phyloP scores from a whole-genome alignment of 768 basidiomycete species.

The Lepiota subincarnata region DNA sequence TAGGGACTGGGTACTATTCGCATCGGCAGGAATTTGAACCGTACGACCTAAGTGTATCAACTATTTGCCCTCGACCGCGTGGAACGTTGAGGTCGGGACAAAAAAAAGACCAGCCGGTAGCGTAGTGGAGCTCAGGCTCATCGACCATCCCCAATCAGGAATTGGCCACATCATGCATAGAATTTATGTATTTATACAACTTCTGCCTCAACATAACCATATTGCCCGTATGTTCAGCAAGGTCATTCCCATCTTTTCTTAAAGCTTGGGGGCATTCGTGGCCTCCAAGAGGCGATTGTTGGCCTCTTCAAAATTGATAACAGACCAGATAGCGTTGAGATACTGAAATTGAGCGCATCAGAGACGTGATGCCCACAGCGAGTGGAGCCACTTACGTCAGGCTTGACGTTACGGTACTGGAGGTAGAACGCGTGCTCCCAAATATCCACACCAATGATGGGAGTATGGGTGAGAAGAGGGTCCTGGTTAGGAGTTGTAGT shows the following conservation, averaged over 20 bases:
- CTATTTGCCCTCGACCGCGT: too few species aligned
- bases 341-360: constrained; percentile 64
- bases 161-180: too few species aligned
- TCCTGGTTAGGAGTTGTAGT: constrained; percentile 97
- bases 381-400: constrained; percentile 59
- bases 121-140: too few species aligned
- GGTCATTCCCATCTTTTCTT: background rate
- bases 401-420: constrained; percentile 89
- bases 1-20: too few species aligned
- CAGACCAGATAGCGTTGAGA: constrained; percentile 91
- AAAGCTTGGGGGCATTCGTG: constrained; percentile 19
- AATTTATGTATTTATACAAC: background rate
- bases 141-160: too few species aligned
- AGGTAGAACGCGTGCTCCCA: constrained; percentile 94
- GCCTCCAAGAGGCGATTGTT: constrained; percentile 51
- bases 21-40: too few species aligned
- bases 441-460: constrained; percentile 94
- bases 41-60: too few species aligned
- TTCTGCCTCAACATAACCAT: background rate
- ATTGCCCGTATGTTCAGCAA: too few species aligned
- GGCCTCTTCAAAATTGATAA: constrained; percentile 94
- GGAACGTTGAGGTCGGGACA: too few species aligned
- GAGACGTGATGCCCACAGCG: constrained; percentile 25
- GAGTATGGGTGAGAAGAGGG: constrained; percentile 71
- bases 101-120: too few species aligned